Base-by-base conservation (phyloP, 805 yeast species). In the Tetrapisispora pingtungensis region DNA sequence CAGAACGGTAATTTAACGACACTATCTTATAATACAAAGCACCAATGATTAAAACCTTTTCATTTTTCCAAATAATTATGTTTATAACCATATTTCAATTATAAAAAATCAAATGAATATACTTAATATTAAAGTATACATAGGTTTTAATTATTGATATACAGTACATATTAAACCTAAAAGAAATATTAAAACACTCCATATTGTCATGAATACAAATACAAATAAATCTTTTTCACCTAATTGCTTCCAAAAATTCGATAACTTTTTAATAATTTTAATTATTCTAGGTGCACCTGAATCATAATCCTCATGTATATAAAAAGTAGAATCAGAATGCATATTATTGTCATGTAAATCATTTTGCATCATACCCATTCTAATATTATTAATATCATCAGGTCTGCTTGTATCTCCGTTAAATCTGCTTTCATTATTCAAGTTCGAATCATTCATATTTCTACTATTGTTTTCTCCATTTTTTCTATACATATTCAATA, bases 171-270 rank as follows among this genome's bases (percentile, higher is more conserved):
- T 4, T 30, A 36, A 19, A 10, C 59, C 59, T 2, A 40, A 31
- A 8, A 44, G 26, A 33, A 55, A 57, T 4, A 52, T 46, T 8
- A 44, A 12, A 1, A 45, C 10, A 31, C 57, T 52, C 59, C 61
- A 57, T 1, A 46, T 3, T 7, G 46, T 42, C 51, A 56, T 47
- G 12, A 43, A 18, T 4, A 48, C 18, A 4, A 56, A 38, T 7
- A 51, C 49, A 32, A 51, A 52, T 4, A 41, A 20, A 44, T 49
- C 49, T 28, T 47, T 52, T 30, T 36, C 43, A 22, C 51, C 55
- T 7, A 47, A 12, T 10, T 34, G 32, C 41, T 48, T 46, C 61
- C 61, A 57, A 12, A 40, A 26, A 15, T 30, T 36, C 10, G 44
- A 30, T 13, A 46, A 10, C 15, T 42, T 45, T 36, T 35, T 35